phyloP scores from a whole-genome alignment of 2,329 filamentous ascomycete species.

The Calonectria fujianensis region DNA sequence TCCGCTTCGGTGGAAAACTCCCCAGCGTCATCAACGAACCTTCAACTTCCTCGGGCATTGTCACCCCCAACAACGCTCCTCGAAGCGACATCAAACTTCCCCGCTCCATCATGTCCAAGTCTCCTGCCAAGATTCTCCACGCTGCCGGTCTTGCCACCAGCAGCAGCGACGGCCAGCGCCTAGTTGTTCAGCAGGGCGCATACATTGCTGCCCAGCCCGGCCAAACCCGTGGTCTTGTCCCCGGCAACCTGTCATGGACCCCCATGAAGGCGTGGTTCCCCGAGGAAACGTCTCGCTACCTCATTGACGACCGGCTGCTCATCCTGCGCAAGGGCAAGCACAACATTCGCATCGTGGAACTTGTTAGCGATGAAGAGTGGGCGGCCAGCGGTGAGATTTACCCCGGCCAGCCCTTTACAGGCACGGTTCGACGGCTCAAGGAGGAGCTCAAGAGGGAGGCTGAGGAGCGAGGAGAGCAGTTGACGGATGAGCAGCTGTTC shows the following conservation, averaged over 20 bases:
- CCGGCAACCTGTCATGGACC: constrained; percentile 75
- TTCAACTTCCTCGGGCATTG: constrained; percentile 54
- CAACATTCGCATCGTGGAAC: constrained; percentile 76
- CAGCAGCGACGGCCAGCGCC: constrained; percentile 74
- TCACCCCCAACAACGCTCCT: constrained; percentile 69
- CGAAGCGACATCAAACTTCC: constrained; percentile 76
- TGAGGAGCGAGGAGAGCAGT: constrained; percentile 54
- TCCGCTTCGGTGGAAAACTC: constrained; percentile 66
- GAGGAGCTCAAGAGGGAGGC: constrained; percentile 62
- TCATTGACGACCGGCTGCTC: constrained; percentile 76
- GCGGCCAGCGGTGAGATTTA: constrained; percentile 68
- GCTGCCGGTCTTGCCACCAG: constrained; percentile 76
- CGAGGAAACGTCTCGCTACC: constrained; percentile 74
- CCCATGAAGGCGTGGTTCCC: constrained; percentile 76
- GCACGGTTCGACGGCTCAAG: constrained; percentile 67
- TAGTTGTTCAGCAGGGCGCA: constrained; percentile 73
- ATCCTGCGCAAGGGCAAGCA: constrained; percentile 79
- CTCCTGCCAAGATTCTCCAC: constrained; percentile 75
- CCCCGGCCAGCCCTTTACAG: constrained; percentile 71
- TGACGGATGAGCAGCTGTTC: constrained; percentile 57
- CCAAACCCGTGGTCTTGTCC: constrained; percentile 64
- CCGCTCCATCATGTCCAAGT: constrained; percentile 71
- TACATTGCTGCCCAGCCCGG: constrained; percentile 76
- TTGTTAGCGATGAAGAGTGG: constrained; percentile 75
- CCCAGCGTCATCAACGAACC: constrained; percentile 58